Conservation (phyloP, 495 filamentous ascomycete genomes). For the Niebla homalea region DNA sequence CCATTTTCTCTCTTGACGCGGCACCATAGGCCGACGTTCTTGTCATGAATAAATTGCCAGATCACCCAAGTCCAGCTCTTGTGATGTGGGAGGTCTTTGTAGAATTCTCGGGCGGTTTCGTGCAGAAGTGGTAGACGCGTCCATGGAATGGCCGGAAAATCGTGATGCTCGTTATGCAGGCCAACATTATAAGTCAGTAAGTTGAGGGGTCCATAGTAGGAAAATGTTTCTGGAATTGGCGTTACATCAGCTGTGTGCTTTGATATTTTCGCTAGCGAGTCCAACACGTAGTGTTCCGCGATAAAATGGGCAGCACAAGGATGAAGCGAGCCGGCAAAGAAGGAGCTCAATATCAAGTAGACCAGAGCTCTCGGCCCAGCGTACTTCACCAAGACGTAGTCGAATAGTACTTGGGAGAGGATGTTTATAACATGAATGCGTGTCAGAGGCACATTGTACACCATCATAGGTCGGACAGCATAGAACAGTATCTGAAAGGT, state of each 20-base stretch:
- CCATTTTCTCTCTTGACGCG: slow-evolving; percentile 85
- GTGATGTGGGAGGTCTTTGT: slow-evolving; percentile 74
- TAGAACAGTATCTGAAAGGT: slow-evolving; percentile 99
- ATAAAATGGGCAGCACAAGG: slow-evolving; percentile 98
- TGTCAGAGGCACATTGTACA: slow-evolving; percentile 82
- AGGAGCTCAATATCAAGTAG: slow-evolving; percentile 76
- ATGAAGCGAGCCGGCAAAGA: slow-evolving; percentile 87
- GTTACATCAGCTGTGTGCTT: slow-evolving; percentile 31
- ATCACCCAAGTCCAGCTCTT: slow-evolving; percentile 85
- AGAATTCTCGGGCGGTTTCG: slow-evolving; percentile 82
- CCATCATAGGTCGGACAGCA: slow-evolving; percentile 91
- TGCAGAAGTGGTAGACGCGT: slow-evolving; percentile 63
- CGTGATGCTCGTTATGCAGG: slow-evolving; percentile 96
- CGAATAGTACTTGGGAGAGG: slow-evolving; percentile 60
- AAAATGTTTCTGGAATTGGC: slow-evolving; percentile 84
- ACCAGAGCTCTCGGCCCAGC: slow-evolving; percentile 46
- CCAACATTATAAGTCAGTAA: slow-evolving; percentile 93
- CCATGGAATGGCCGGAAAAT: slow-evolving; percentile 96
- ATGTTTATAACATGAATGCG: slow-evolving; percentile 75
- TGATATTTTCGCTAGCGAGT: slow-evolving; percentile 29
- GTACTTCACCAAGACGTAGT: slow-evolving; percentile 48
- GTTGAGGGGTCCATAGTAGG: slow-evolving; percentile 91
- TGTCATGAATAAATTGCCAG: slow-evolving; percentile 88
- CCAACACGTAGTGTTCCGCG: slow-evolving; percentile 98
- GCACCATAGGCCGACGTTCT: slow-evolving; percentile 75